Percentiles rank a stretch among this genome's conserved stretches.
These are phyloP conservation scores for Annulohypoxylon bovei DNA, from an alignment of 495 filamentous ascomycete genomes.

Conservation along the genomic window DNA sequence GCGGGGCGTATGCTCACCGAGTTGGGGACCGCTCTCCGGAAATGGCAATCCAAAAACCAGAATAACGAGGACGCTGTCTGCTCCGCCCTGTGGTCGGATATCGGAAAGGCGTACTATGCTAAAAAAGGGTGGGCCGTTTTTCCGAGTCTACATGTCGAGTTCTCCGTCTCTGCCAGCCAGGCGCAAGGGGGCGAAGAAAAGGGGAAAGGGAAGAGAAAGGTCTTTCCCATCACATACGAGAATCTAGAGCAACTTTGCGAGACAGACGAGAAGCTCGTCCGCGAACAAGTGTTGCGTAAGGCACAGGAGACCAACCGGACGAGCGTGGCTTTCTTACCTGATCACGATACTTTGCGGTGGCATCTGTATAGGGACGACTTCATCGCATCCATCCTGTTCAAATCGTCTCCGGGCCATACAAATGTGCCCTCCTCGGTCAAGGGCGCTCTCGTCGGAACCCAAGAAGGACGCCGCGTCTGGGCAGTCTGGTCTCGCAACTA, in stretches of 20 bases:
- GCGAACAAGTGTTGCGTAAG: slow-evolving; percentile 46
- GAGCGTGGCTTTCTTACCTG: slow-evolving; percentile 76
- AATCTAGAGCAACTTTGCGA: slow-evolving; percentile 67
- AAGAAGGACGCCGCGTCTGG: slow-evolving; percentile 65
- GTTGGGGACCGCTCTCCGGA: slow-evolving; percentile 49
- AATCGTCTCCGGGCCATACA: background rate
- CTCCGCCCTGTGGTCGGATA: slow-evolving; percentile 89
- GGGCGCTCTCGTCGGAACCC: slow-evolving; percentile 35
- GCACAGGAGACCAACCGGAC: slow-evolving; percentile 46
- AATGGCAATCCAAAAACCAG: slow-evolving; percentile 50
- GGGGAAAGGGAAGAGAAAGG: slow-evolving; percentile 12
- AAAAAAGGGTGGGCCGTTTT: slow-evolving; percentile 82
- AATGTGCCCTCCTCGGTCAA: background rate
- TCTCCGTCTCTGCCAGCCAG: slow-evolving; percentile 52
- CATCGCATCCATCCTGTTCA: slow-evolving; percentile 65
- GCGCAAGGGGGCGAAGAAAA: slow-evolving; percentile 13
- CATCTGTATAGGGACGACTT: slow-evolving; percentile 90
- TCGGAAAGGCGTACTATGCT: slow-evolving; percentile 92
- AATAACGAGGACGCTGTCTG: slow-evolving; percentile 57
- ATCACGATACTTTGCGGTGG: slow-evolving; percentile 80
- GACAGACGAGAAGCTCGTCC: slow-evolving; percentile 64
- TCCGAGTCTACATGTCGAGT: slow-evolving; percentile 72
- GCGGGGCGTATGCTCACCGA: slow-evolving; percentile 70
- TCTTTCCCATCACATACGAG: slow-evolving; percentile 52
- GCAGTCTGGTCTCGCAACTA: slow-evolving; percentile 85